phyloP scores from a whole-genome alignment of 176 grass and related monocot genomes.

The Leersia perrieri region DNA sequence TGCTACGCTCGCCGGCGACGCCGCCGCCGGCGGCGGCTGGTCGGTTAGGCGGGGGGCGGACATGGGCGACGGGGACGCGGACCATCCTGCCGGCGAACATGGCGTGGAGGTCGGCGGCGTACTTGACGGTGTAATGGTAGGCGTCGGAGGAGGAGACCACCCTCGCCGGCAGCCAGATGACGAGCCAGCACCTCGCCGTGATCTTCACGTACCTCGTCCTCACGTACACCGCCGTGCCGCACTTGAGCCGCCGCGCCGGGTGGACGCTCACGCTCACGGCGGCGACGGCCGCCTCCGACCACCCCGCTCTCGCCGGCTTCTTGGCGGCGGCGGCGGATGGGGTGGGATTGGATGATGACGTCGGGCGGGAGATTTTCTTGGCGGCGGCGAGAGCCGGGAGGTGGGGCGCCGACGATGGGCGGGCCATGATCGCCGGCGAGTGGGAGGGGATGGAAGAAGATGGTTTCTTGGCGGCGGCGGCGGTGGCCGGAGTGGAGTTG shows the following conservation, averaged over 20 bases:
- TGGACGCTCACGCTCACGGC: conserved; percentile 14
- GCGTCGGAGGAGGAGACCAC: conserved; percentile 21
- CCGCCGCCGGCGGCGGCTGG: background rate
- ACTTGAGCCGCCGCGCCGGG: conserved; percentile 30
- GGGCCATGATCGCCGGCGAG: background rate
- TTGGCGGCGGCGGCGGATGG: background rate
- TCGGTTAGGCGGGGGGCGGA: background rate
- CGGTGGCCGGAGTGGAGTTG: background rate
- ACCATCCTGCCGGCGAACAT: conserved; percentile 37
- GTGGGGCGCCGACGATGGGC: conserved; percentile 4
- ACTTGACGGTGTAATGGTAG: conserved; percentile 41
- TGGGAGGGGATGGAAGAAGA: background rate
- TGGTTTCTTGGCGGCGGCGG: background rate
- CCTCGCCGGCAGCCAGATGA: conserved; percentile 30
- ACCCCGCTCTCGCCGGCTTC: background rate
- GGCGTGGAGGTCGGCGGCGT: conserved; percentile 40
- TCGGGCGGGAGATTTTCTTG: too few species aligned
- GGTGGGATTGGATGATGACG: too few species aligned
- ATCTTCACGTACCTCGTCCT: conserved; percentile 4
- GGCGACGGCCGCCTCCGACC: conserved; percentile 10
- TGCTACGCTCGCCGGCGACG: background rate
- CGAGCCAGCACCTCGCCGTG: background rate
- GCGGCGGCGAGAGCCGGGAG: too few species aligned
- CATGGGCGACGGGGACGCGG: background rate
- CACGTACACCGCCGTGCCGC: conserved; percentile 46